These are phyloP conservation scores for Pyricularia grisea DNA, from an alignment of 2,329 filamentous ascomycete species.

Conservation along the genomic window DNA sequence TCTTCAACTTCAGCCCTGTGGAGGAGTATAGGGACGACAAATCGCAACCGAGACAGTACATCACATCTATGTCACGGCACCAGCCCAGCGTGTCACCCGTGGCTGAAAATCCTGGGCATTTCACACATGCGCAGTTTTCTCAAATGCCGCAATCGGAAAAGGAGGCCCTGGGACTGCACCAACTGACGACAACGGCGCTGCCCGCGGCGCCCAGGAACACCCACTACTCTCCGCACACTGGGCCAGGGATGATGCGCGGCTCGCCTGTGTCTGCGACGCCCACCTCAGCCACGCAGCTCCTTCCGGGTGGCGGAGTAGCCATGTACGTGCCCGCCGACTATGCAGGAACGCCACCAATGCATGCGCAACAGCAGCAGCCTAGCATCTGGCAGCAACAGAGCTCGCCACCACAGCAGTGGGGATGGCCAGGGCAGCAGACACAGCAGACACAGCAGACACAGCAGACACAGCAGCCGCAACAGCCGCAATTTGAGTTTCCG, in stretches of 20 bases:
- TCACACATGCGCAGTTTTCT: not conserved
- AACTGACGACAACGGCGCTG: conserved; percentile 14
- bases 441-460: not conserved
- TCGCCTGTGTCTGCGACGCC: conserved; percentile 15
- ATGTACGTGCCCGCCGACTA: conserved; percentile 15
- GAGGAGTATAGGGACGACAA: conserved; percentile 16
- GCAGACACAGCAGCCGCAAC: not conserved
- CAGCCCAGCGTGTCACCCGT: conserved; percentile 5
- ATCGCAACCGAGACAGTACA: conserved; percentile 1
- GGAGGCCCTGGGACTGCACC: conserved; percentile 10
- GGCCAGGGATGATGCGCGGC: not conserved
- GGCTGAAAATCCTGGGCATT: not conserved
- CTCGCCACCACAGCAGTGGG: conserved; percentile 3
- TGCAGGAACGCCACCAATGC: not conserved
- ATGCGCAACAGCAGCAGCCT: not conserved
- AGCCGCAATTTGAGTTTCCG: not conserved
- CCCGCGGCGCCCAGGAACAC: conserved; percentile 11
- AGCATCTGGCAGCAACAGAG: not conserved
- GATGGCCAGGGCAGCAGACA: not conserved
- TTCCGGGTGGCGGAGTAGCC: not conserved
- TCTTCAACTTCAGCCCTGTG: conserved; percentile 18
- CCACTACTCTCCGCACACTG: conserved; percentile 3
- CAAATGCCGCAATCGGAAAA: not conserved
- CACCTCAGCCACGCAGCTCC: conserved; percentile 11
- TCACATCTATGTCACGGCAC: conserved; percentile 1